Base-by-base conservation (phyloP, 1,139 yeast species). In the Blastobotrys buckinghamii region DNA sequence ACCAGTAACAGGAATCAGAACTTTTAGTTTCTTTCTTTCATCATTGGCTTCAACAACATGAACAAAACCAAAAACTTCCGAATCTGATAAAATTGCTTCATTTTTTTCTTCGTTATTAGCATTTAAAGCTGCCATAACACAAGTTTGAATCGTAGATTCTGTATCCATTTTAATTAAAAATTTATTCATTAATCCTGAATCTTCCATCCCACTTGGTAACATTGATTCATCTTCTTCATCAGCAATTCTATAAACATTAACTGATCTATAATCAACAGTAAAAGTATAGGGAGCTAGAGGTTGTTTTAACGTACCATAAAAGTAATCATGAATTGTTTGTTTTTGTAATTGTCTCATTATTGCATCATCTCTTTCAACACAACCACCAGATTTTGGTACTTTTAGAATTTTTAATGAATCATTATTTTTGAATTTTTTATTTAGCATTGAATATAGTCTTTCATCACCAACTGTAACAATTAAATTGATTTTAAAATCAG, bases 1-100 rank as follows among this genome's bases (percentile, higher is more conserved):
- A 0, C 96, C 95, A 1, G 96, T 96, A 20, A 86, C 84, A 0
- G 98, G 97, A 56, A 90, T 74, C 55, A 90, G 72, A 6, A 92
- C 75, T 60, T 83, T 82, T 53, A 88, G 64, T 56, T 78, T 83
- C n/a, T 78, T 76, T 60, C 82, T 83, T 17, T 78, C 71, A 55
- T 90, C 97, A 46, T 79, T 84, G 9, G 78, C 80, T 50, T 77
- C 82, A 8, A 82, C 77, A 10, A 72, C 67, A 47, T 74, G 76
- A 6, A 76, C 80, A 60, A 71, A 79, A 0, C 96, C 95, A 58
- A 84, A 66, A 0, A 86, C 82, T 48, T 84, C 77, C 1, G 88
- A 70, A 50, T 76, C 72, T 30, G 76, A 66, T 20, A 86, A 69
- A 6, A 74, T 79, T 26, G 74, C 76, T 9, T 72, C 69, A 44